phyloP scores from a whole-genome alignment of 2,329 filamentous ascomycete species.

The Verticillium klebahnii region DNA sequence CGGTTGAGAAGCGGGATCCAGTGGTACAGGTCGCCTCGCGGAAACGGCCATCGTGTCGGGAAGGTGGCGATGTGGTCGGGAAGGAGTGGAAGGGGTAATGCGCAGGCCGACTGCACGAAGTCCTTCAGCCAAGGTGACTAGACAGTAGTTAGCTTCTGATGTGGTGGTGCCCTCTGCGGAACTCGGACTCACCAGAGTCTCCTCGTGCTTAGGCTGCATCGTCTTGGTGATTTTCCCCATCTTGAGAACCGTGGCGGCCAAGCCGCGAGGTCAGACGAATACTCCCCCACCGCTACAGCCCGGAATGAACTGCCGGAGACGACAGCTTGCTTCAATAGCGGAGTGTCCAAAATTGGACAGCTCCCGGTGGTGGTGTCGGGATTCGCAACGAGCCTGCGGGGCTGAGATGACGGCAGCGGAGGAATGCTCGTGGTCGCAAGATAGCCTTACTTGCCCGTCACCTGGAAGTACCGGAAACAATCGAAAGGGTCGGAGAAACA shows the following conservation, averaged over 20 bases:
- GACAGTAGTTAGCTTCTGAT: conserved; percentile 20
- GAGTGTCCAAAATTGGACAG: background rate
- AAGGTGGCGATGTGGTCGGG: conserved; percentile 74
- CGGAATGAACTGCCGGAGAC: conserved; percentile 29
- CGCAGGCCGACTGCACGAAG: conserved; percentile 69
- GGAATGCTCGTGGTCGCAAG: background rate
- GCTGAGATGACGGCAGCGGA: background rate
- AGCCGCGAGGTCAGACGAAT: conserved; percentile 45
- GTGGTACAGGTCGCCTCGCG: conserved; percentile 92
- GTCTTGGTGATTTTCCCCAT: conserved; percentile 68
- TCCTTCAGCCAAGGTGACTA: conserved; percentile 84
- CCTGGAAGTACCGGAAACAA: background rate
- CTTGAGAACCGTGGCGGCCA: conserved; percentile 51
- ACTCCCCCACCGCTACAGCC: conserved; percentile 55
- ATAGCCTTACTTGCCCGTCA: background rate
- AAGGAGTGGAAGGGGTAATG: conserved; percentile 68
- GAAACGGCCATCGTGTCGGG: conserved; percentile 89
- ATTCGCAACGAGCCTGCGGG: background rate
- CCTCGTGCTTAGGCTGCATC: conserved; percentile 63
- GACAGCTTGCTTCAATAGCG: conserved; percentile 30
- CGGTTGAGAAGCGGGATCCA: conserved; percentile 94
- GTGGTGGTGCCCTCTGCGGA: background rate
- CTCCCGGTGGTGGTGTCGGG: background rate
- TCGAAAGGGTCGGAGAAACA: background rate
- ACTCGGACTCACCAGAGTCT: conserved; percentile 53